Base-by-base conservation (phyloP, 78 protist species). In the Anaeramoeba ignava region DNA sequence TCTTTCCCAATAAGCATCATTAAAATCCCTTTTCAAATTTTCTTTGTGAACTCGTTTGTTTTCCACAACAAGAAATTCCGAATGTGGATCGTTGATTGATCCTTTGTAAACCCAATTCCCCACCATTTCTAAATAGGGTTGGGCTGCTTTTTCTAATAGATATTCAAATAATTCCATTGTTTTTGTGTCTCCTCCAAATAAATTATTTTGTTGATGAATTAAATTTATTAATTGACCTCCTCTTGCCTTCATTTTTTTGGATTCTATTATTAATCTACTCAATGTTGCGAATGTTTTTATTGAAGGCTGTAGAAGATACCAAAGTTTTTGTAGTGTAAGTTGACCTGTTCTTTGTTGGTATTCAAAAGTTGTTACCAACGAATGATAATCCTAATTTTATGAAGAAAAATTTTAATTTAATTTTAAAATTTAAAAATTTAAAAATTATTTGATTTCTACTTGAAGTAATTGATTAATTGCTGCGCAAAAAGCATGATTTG, bases 121-220 rank as follows among this genome's bases (percentile, higher is more conserved):
- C 1, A 93, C 82, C 90, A 90, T 85, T 37, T n/a, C 86, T 81
- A 92, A 82, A 81, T 84, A 88, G 33, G 96, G 96, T 42, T 1
- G 73, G 0, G 86, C n/a, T 38, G 93, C 42, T 2, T 67, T 33
- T 33, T 82, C 79, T 27, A 93, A 83, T 3, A 93, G 78, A 73
- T 38, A 83, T 27, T 8, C 34, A 41, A 54, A 83, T 27, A 92
- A 41, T 17, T 83, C 85, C 17, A 23, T 81, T 1, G 31, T 38
- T 8, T 38, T 8, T 31, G 2, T 1, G 33, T 85, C 88, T 36
- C 90, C 80, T 31, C 3, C 54, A 3, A 1, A 17, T 36, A 1
- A 1, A 34, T 2, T 33, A 41, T 41, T 2, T 79, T 2, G 81
- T 41, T 78, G 73, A 82, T 84, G 81, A 38, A 87, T 78, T 2